Conservation (phyloP, 2,329 filamentous ascomycete genomes). For the Lasiodiplodia gonubiensis region DNA sequence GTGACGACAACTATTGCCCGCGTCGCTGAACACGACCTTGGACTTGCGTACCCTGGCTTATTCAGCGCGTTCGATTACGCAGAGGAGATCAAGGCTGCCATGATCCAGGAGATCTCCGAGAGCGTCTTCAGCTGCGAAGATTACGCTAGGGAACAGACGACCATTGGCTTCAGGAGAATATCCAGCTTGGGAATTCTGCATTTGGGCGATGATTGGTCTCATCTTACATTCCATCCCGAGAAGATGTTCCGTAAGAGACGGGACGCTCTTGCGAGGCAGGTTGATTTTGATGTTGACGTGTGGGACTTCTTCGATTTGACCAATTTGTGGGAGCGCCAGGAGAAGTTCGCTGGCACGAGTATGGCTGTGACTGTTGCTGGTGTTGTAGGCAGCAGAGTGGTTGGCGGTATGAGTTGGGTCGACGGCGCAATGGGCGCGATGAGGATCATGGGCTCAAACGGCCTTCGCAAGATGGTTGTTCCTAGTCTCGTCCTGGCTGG, state of each 20-base stretch:
- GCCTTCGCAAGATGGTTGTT: conserved; percentile 78
- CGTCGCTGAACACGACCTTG: conserved; percentile 77
- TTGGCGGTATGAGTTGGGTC: conserved; percentile 87
- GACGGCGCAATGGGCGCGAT: conserved; percentile 83
- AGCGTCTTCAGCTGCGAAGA: conserved; percentile 84
- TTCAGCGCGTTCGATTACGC: conserved; percentile 88
- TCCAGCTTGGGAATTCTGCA: conserved; percentile 88
- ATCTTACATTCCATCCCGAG: conserved; percentile 86
- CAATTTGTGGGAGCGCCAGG: conserved; percentile 83
- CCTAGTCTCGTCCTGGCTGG: conserved; percentile 80
- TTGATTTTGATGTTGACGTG: conserved; percentile 85
- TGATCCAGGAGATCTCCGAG: conserved; percentile 84
- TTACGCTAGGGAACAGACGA: conserved; percentile 77
- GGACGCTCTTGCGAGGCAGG: conserved; percentile 80
- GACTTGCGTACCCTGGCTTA: conserved; percentile 85
- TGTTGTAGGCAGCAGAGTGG: conserved; percentile 78
- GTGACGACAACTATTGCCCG: conserved; percentile 76
- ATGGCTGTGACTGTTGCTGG: conserved; percentile 93
- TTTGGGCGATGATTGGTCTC: conserved; percentile 77
- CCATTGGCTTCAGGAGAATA: conserved; percentile 82
- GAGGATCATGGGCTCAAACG: conserved; percentile 81
- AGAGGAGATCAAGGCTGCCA: conserved; percentile 88
- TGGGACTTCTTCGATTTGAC: conserved; percentile 93
- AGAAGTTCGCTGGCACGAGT: conserved; percentile 91
- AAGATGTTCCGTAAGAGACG: conserved; percentile 90